Conservation (phyloP, 2,329 filamentous ascomycete genomes). For the Neonectria coccinea region DNA sequence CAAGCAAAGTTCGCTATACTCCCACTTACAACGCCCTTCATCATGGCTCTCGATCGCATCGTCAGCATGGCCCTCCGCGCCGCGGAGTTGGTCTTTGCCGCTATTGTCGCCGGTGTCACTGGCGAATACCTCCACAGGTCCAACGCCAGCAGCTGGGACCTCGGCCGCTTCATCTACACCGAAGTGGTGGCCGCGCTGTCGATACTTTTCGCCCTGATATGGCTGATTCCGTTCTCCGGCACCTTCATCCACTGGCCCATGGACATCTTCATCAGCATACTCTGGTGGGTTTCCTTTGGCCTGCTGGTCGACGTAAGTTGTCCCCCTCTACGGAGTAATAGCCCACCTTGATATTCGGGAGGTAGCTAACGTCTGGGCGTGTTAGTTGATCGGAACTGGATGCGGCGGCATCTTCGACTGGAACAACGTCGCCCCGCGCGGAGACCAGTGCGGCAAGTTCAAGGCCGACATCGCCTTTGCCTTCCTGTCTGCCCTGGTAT, state of each 20-base stretch:
- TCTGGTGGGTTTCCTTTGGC: conserved; percentile 78
- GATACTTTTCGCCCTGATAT: conserved; percentile 76
- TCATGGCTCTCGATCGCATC: conserved; percentile 56
- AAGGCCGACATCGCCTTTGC: conserved; percentile 78
- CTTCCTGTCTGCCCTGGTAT: conserved; percentile 77
- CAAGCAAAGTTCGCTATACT: neutral
- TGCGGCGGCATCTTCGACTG: conserved; percentile 72
- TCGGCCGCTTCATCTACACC: conserved; percentile 78
- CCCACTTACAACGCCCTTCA: conserved; percentile 16
- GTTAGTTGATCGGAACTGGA: conserved; percentile 56
- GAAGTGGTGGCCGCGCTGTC: conserved; percentile 77
- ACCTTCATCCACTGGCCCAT: conserved; percentile 78
- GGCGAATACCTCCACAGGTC: conserved; percentile 71
- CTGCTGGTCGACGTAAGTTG: conserved; percentile 70
- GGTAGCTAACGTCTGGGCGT: conserved; percentile 20
- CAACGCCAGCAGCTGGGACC: conserved; percentile 62
- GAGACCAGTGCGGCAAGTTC: conserved; percentile 72
- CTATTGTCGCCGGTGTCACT: conserved; percentile 77
- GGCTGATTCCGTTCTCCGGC: conserved; percentile 77
- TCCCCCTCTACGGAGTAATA: too few relatives aligned
- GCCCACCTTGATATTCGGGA: conserved; percentile 2
- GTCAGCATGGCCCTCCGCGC: conserved; percentile 54
- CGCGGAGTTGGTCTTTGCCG: conserved; percentile 74
- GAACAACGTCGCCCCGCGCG: conserved; percentile 62
- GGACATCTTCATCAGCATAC: conserved; percentile 75